A percentile compares a stretch with the other conserved stretches of the same genome.
Evolutionary conservation across 2,329 filamentous ascomycete species (phyloP).

Genomic region (Sphaerulina vaccinii): DNA sequence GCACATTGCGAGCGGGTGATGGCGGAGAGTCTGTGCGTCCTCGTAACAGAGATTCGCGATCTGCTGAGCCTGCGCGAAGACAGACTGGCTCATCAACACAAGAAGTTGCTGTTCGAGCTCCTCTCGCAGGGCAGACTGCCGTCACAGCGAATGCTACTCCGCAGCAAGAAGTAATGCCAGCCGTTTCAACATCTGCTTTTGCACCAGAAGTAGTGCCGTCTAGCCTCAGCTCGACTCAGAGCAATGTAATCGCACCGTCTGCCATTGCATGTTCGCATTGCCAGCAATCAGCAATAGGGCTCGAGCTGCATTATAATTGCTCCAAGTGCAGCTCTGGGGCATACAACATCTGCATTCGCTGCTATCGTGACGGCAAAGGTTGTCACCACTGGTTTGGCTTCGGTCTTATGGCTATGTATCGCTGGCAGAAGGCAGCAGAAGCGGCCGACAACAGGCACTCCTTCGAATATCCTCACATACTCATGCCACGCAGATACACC

Average conservation of each 20-base stretch:
- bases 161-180: conserved; percentile 22
- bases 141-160: conserved; percentile 12
- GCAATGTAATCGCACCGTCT: neutral
- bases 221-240: conserved; percentile 45
- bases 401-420: conserved; percentile 64
- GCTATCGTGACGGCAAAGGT: conserved; percentile 73
- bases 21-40: neutral
- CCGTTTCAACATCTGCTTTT: conserved; percentile 29
- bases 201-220: conserved; percentile 44
- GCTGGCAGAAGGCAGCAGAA: conserved; percentile 39
- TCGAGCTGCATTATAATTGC: conserved; percentile 85
- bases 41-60: conserved; percentile 12
- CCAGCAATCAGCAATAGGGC: conserved; percentile 70
- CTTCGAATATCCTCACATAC: conserved; percentile 53
- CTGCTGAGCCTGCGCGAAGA: conserved; percentile 4
- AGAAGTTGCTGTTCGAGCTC: neutral
- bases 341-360: conserved; percentile 77
- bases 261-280: conserved; percentile 72
- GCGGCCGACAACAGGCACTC: conserved; percentile 42
- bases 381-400: conserved; percentile 90
- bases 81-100: conserved; percentile 3
- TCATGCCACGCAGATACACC: conserved; percentile 49
- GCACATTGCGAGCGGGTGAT: conserved; percentile 12
- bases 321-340: conserved; percentile 64
- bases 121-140: conserved; percentile 14